phyloP scores from a whole-genome alignment of 1,139 yeast genomes.

The Suhomyces terraborum region DNA sequence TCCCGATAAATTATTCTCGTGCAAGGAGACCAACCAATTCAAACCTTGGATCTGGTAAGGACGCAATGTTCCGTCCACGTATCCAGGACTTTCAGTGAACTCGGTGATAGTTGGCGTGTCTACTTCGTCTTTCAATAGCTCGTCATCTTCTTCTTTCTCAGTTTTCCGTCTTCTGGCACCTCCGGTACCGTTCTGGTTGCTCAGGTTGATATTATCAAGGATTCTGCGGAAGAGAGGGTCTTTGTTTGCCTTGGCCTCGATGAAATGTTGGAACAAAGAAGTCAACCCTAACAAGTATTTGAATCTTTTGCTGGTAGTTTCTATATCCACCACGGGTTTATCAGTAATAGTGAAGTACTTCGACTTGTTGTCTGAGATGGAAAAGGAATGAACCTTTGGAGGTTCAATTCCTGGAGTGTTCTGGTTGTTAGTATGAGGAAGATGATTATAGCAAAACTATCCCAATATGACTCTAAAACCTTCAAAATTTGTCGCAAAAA shows the following conservation, averaged over 20 bases:
- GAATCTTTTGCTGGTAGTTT: conserved; percentile 58
- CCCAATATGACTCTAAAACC: no score
- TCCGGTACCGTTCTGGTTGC: conserved; percentile 13
- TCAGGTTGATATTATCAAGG: conserved; percentile 39
- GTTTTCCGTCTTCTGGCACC: conserved; percentile 53
- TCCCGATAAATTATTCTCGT: conserved; percentile 84
- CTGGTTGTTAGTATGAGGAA: conserved; percentile 15
- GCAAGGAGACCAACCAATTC: conserved; percentile 84
- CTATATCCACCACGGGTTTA: conserved; percentile 51
- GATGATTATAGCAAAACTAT: neutral
- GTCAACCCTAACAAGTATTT: conserved; percentile 67
- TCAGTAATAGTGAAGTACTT: conserved; percentile 51
- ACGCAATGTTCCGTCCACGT: conserved; percentile 62
- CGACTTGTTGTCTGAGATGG: conserved; percentile 12
- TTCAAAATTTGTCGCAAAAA: no score
- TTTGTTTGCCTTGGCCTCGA: conserved; percentile 63
- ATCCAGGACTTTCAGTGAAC: conserved; percentile 66
- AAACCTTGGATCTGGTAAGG: conserved; percentile 92
- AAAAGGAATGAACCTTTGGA: conserved; percentile 7
- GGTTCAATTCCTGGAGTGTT: conserved; percentile 18
- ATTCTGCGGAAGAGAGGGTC: conserved; percentile 59
- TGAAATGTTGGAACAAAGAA: conserved; percentile 67
- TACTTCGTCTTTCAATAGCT: conserved; percentile 58
- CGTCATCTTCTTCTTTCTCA: conserved; percentile 73
- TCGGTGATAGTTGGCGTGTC: conserved; percentile 49